Evolutionary conservation across 768 basidiomycete genomes (phyloP).

Genomic region (Podaxis sp.): DNA sequence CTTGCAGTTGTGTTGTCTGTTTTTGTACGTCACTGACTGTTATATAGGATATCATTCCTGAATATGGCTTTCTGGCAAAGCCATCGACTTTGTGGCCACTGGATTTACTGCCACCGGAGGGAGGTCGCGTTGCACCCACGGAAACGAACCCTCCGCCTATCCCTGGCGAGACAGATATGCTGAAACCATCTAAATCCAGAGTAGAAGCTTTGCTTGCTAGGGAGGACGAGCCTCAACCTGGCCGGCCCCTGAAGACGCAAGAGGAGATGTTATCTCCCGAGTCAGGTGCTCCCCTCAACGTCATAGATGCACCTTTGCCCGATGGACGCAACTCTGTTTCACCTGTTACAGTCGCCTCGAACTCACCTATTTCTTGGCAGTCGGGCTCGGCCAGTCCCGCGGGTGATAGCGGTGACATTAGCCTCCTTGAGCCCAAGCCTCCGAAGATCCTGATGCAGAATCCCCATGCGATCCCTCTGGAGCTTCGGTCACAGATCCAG

Average conservation of each 20-base stretch:
- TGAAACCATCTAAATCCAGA: conserved; percentile 33
- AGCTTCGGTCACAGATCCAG: conserved; percentile 67
- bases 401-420: conserved; percentile 8
- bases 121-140: conserved; percentile 35
- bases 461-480: conserved; percentile 40
- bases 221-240: conserved; percentile 15
- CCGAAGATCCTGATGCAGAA: conserved; percentile 56
- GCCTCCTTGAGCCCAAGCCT: conserved; percentile 52
- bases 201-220: conserved; percentile 22
- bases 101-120: conserved; percentile 31
- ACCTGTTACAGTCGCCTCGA: not conserved
- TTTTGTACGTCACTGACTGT: not conserved
- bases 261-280: conserved; percentile 26
- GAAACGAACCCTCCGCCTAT: conserved; percentile 41
- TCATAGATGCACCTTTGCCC: not conserved
- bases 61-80: conserved; percentile 59
- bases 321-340: not conserved
- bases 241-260: conserved; percentile 25
- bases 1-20: not conserved
- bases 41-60: conserved; percentile 63
- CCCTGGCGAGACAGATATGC: conserved; percentile 49
- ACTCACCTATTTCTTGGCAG: not conserved
- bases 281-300: not conserved
- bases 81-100: conserved; percentile 60
- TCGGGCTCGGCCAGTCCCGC: not conserved